These are phyloP conservation scores for Candida golubevii DNA, from an alignment of 805 yeast genomes.

Conservation along the genomic window DNA sequence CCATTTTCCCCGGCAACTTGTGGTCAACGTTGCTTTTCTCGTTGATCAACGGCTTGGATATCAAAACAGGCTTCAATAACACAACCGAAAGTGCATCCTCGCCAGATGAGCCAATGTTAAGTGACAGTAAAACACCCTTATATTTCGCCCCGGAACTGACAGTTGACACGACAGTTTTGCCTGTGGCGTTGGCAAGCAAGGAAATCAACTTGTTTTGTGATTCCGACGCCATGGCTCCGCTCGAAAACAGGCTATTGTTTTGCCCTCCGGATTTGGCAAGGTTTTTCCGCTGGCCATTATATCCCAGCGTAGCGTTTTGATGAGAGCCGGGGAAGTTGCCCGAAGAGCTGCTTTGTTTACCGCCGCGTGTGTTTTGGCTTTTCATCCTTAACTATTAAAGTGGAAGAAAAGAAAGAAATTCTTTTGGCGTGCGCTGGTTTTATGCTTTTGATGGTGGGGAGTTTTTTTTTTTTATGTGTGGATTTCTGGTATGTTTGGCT, in stretches of 20 bases:
- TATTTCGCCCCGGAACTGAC: slow-evolving; percentile 58
- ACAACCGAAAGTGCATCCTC: slow-evolving; percentile 51
- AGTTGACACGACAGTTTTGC: slow-evolving; percentile 54
- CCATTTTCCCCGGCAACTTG: slow-evolving; percentile 41
- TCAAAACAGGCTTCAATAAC: slow-evolving; percentile 46
- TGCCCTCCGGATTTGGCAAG: neutral
- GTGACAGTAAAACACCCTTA: slow-evolving; percentile 55
- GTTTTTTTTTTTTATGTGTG: no score
- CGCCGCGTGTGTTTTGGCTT: slow-evolving; percentile 10
- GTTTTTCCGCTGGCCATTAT: slow-evolving; percentile 4
- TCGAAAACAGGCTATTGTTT: neutral
- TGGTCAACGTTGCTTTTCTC: slow-evolving; percentile 27
- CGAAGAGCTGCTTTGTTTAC: slow-evolving; percentile 5
- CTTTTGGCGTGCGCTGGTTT: no score
- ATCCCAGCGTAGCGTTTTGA: neutral
- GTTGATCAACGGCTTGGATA: slow-evolving; percentile 21
- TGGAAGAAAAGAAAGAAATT: no score
- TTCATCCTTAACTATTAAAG: slow-evolving; percentile 1
- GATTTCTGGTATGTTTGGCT: no score
- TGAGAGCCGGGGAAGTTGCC: neutral
- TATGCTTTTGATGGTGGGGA: no score
- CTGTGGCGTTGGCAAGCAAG: slow-evolving; percentile 27
- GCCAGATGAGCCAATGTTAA: slow-evolving; percentile 30
- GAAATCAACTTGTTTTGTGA: slow-evolving; percentile 5
- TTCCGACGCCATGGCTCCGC: neutral